A percentile compares a stretch with the other conserved stretches of the same genome.
Conservation (phyloP, 176 grass and related monocot genomes). For the Oryza meyeriana region DNA sequence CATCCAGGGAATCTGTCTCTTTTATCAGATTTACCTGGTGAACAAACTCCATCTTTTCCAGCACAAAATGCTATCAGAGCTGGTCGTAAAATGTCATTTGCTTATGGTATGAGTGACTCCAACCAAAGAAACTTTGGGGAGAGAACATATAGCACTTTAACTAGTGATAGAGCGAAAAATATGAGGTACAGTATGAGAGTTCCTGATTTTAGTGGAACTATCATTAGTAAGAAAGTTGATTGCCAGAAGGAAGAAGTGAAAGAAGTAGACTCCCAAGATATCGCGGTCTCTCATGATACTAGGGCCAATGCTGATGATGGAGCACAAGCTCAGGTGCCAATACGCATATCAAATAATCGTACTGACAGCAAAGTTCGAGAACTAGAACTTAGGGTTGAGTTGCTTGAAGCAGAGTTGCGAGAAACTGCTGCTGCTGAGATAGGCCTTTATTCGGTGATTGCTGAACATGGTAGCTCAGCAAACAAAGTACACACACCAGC, state of each 20-base stretch:
- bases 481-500: conserved; percentile 97
- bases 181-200: conserved; percentile 60
- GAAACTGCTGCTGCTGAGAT: conserved; percentile 86
- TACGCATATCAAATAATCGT: conserved; percentile 59
- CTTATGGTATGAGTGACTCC: conserved; percentile 54
- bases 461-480: conserved; percentile 91
- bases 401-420: conserved; percentile 89
- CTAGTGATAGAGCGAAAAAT: conserved; percentile 66
- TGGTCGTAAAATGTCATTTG: conserved; percentile 80
- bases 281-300: conserved; percentile 32
- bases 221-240: conserved; percentile 44
- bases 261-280: conserved; percentile 60
- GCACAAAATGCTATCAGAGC: conserved; percentile 47
- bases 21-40: conserved; percentile 33
- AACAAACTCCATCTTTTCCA: conserved; percentile 46
- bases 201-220: conserved; percentile 48
- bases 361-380: conserved; percentile 72
- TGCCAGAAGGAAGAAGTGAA: conserved; percentile 72
- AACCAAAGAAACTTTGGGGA: conserved; percentile 58
- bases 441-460: conserved; percentile 79
- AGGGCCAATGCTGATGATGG: conserved; percentile 38
- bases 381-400: conserved; percentile 68
- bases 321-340: conserved; percentile 47
- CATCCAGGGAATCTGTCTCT: conserved; percentile 23
- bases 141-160: conserved; percentile 66